Percentiles rank a stretch among this genome's conserved stretches.
Evolutionary conservation across 257 asterid genomes (phyloP).

Genomic region (Fraxinus excelsior): DNA sequence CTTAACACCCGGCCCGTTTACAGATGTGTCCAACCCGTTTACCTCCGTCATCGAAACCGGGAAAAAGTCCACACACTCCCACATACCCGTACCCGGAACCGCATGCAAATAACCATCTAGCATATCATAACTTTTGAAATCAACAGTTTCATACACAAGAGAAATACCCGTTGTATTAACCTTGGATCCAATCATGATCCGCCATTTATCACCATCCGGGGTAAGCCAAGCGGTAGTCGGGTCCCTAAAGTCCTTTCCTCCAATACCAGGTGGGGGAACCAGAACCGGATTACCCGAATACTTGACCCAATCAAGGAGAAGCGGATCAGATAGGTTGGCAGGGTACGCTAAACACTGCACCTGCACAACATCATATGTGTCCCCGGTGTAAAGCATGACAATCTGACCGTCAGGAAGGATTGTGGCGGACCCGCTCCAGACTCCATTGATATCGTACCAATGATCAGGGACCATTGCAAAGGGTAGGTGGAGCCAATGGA

Average conservation of each 20-base stretch:
- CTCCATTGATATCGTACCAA: conserved; percentile 74
- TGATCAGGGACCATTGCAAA: conserved; percentile 70
- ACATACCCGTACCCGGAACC: conserved; percentile 82
- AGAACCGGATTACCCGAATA: conserved; percentile 62
- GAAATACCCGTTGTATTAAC: conserved; percentile 56
- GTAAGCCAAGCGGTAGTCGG: conserved; percentile 85
- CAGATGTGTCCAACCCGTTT: conserved; percentile 76
- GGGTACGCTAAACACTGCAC: conserved; percentile 85
- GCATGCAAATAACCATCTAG: conserved; percentile 51
- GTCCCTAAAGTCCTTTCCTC: conserved; percentile 64
- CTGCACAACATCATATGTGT: conserved; percentile 57
- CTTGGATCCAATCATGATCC: conserved; percentile 65
- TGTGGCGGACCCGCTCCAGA: conserved; percentile 93
- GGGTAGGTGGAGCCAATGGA: conserved; percentile 80
- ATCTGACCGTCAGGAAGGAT: conserved; percentile 68
- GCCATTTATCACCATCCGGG: conserved; percentile 60
- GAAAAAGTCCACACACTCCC: conserved; percentile 88
- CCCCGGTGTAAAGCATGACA: conserved; percentile 74
- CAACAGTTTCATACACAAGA: conserved; percentile 59
- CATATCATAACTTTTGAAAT: conserved; percentile 46
- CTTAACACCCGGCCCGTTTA: conserved; percentile 61
- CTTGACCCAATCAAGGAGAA: conserved; percentile 74
- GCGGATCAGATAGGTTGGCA: conserved; percentile 72
- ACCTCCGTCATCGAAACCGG: conserved; percentile 49
- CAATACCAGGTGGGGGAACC: conserved; percentile 81